A percentile compares a stretch with the other conserved stretches of the same genome.
These are phyloP conservation scores for Teunomyces lycoperdinae DNA, from an alignment of 805 yeast genomes.

Conservation along the genomic window DNA sequence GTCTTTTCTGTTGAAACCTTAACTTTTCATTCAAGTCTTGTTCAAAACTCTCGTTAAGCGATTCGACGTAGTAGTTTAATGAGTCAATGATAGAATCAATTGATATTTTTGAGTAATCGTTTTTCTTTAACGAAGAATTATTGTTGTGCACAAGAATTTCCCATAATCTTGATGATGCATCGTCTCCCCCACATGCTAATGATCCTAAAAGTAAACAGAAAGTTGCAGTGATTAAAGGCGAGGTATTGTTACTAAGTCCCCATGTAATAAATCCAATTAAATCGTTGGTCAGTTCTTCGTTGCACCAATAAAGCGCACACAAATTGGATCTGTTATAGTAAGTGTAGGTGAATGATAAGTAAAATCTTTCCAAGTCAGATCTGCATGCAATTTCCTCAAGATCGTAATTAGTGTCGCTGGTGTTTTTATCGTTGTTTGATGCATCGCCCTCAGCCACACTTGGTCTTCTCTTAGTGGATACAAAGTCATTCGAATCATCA, in stretches of 20 bases:
- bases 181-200: constrained; percentile 57
- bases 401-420: constrained; percentile 28
- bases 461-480: background rate
- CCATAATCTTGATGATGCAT: constrained; percentile 44
- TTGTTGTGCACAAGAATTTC: constrained; percentile 33
- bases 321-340: constrained; percentile 61
- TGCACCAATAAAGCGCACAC: constrained; percentile 60
- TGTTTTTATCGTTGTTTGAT: constrained; percentile 9
- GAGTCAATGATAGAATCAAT: constrained; percentile 56
- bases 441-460: constrained; percentile 5
- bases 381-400: constrained; percentile 65
- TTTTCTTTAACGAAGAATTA: constrained; percentile 25
- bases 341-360: constrained; percentile 67
- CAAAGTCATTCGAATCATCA: constrained; percentile 4
- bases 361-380: constrained; percentile 86
- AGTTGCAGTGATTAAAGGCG: constrained; percentile 78
- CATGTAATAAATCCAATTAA: constrained; percentile 81
- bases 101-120: constrained; percentile 46
- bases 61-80: constrained; percentile 50
- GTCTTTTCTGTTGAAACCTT: constrained; percentile 31
- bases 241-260: constrained; percentile 77
- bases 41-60: constrained; percentile 40
- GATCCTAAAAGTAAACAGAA: constrained; percentile 78
- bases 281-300: constrained; percentile 40
- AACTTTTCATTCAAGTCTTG: constrained; percentile 29